Conservation (phyloP, 1,284 basidiomycete genomes). For the Fomitopsis palustris region DNA sequence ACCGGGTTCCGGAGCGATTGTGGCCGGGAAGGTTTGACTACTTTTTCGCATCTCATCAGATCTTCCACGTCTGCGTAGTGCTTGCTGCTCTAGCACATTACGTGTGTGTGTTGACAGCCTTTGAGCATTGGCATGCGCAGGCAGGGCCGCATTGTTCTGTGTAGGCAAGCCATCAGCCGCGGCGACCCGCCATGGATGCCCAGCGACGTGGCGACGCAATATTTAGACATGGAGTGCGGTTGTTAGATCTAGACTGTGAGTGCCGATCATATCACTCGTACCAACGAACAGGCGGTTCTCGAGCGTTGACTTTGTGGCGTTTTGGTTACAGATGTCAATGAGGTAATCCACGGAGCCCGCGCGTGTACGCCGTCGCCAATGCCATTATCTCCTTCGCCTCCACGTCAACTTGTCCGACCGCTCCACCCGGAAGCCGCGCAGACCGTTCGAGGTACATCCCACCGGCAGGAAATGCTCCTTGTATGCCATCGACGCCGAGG, state of each 20-base stretch:
- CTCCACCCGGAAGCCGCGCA: neutral
- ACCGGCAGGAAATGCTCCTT: neutral
- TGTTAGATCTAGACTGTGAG: neutral
- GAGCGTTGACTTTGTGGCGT: neutral
- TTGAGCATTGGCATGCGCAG: constrained; percentile 53
- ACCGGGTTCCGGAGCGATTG: constrained; percentile 78
- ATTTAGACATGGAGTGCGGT: neutral
- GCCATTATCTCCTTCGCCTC: neutral
- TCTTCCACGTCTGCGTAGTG: constrained; percentile 85
- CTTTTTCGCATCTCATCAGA: constrained; percentile 80
- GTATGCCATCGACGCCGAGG: neutral
- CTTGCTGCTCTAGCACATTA: constrained; percentile 79
- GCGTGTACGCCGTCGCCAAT: neutral
- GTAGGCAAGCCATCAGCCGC: neutral
- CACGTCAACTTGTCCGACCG: neutral
- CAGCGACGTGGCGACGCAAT: neutral
- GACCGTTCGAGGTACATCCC: neutral
- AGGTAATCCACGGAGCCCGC: neutral
- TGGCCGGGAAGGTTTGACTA: constrained; percentile 80
- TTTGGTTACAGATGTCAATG: neutral
- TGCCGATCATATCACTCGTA: neutral
- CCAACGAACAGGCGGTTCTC: neutral
- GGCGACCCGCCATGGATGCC: neutral
- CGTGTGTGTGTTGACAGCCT: constrained; percentile 49
- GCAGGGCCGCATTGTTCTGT: constrained; percentile 15